Conservation (phyloP, 441 rosid genomes). For the Oxalis stricta region DNA sequence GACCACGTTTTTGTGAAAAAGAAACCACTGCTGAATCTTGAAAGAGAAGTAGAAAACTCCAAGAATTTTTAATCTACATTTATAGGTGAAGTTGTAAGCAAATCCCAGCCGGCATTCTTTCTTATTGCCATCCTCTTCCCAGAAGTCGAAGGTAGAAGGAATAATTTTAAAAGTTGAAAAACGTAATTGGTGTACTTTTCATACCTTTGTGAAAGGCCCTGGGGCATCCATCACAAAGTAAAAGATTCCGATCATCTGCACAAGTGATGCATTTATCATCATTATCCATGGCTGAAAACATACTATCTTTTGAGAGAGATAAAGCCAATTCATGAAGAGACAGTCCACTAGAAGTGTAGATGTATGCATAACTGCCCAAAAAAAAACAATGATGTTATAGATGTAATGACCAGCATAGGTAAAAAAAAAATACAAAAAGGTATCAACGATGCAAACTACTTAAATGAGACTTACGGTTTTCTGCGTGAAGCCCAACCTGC, state of each 20-base stretch:
- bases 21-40: no score
- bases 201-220: conserved; percentile 94
- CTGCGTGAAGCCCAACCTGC: conserved; percentile 98
- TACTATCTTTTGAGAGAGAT: conserved; percentile 69
- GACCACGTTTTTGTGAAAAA: no score
- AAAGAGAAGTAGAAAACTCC: background rate
- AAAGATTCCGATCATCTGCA: conserved; percentile 71
- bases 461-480: conserved; percentile 57
- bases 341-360: conserved; percentile 86
- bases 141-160: background rate
- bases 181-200: conserved; percentile 4
- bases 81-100: no score
- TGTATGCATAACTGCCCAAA: conserved; percentile 66
- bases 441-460: conserved; percentile 1
- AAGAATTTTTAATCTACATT: background rate
- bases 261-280: conserved; percentile 76
- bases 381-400: conserved; percentile 3
- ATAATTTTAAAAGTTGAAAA: background rate
- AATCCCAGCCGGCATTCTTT: background rate
- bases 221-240: conserved; percentile 88
- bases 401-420: background rate
- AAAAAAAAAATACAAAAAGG: background rate
- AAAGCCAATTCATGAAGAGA: conserved; percentile 93
- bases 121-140: background rate
- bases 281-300: conserved; percentile 64